Base-by-base conservation (phyloP, 768 basidiomycete genomes). In the Auricularia sp. region DNA sequence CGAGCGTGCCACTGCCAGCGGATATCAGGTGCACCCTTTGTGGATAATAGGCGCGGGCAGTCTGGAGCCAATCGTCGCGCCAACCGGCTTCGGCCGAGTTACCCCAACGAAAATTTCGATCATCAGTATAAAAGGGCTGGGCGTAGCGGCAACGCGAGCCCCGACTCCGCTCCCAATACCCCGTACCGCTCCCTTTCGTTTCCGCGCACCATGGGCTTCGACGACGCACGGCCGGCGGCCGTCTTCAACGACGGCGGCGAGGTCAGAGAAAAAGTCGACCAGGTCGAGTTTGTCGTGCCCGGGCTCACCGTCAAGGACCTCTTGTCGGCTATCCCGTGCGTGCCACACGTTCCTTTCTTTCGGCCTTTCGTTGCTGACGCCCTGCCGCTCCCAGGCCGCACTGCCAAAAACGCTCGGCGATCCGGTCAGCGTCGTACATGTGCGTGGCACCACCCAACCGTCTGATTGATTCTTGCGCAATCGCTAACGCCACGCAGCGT, bases 251-350 rank as follows among this genome's bases (percentile, higher is more conserved):
- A 51, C 18, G 21, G 21, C 47, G 47, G 47, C 47, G 47, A 51
- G 47, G 47, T 21, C 21, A 16, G 47, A 16, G 47, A 51, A 23
- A 59, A 14, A 23, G 56, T 59, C 16, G 14, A 59, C 11, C 56
- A 59, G 56, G 56, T 59, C 56, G 56, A 59, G 21, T 59, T 59
- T 18, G 56, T 59, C 68, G 89, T 96, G 67, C 93, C 93, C 23
- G 87, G 93, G 79, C 82, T 93, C 67, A 82, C 90, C 44, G 82
- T 95, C 74, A 97, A 95, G 79, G 90, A 97, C 70, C 73, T 96
- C 69, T 81, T 95, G 62, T 83, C 82, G 58, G 84, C 82, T 18
- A 94, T 97, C 72, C 94, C 94, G 85, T 91, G 71, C 67, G 87
- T 81, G 36, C n/a, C 47, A 21, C 47, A 8, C 6, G 18, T 21